phyloP scores from a whole-genome alignment of 768 basidiomycete genomes.

The Suillus decipiens region DNA sequence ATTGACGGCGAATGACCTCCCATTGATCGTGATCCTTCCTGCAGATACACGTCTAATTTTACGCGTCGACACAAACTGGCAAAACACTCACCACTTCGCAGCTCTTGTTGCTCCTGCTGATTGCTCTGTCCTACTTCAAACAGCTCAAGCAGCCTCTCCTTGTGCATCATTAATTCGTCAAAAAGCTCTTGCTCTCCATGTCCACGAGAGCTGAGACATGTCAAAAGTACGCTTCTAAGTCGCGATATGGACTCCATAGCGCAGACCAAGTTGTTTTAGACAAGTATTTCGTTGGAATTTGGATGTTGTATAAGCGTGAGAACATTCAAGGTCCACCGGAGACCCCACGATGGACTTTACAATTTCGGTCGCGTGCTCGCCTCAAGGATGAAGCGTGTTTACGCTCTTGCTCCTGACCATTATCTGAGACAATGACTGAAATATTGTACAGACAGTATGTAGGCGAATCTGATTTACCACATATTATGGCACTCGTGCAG shows the following conservation, averaged over 20 bases:
- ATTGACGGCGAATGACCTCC: constrained; percentile 72
- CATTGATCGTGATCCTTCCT: constrained; percentile 70
- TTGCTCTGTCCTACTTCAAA: constrained; percentile 66
- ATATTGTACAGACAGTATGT: constrained; percentile 72
- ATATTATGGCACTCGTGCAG: constrained; percentile 87
- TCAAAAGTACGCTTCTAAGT: constrained; percentile 54
- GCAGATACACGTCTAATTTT: neutral
- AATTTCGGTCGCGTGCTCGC: constrained; percentile 7
- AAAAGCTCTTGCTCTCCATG: constrained; percentile 74
- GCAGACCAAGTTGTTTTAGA: constrained; percentile 5
- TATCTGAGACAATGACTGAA: constrained; percentile 22
- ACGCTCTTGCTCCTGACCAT: constrained; percentile 11
- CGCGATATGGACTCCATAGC: constrained; percentile 62
- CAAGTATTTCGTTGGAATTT: neutral
- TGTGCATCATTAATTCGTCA: constrained; percentile 70
- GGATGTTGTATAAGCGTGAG: constrained; percentile 7
- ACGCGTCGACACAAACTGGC: constrained; percentile 1
- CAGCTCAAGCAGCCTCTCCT: constrained; percentile 59
- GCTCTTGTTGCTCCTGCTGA: constrained; percentile 65
- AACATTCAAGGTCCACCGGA: constrained; percentile 11
- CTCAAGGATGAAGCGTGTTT: constrained; percentile 7
- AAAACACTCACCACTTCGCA: constrained; percentile 58
- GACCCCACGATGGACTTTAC: constrained; percentile 8
- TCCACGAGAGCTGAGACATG: constrained; percentile 46
- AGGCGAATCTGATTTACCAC: constrained; percentile 77